Conservation (phyloP, 139 green algal species). For the Chlorella sp. region DNA sequence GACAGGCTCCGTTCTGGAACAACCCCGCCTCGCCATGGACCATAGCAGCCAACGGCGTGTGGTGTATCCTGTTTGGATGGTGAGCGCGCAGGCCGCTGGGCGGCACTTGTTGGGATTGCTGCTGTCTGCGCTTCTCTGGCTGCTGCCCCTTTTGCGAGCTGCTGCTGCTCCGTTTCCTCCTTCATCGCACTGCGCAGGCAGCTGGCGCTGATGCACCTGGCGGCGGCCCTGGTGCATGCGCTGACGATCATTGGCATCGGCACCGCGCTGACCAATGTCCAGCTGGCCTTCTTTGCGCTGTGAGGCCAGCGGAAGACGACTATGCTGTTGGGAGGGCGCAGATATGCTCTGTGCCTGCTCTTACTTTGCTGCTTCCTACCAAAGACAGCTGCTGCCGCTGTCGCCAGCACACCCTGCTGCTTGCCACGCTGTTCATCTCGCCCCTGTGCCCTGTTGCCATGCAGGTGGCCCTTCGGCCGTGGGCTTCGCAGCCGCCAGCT, state of each 20-base stretch:
- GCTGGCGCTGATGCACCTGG: constrained; percentile 32
- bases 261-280: constrained; percentile 18
- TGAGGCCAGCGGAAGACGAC: not conserved
- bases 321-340: too few species aligned
- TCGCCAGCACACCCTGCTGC: not conserved
- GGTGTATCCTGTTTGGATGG: constrained; percentile 29
- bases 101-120: not conserved
- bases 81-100: not conserved
- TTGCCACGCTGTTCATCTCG: not conserved
- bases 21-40: constrained; percentile 38
- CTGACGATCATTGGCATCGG: constrained; percentile 24
- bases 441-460: too few species aligned
- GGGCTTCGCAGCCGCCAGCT: not conserved
- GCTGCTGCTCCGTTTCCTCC: not conserved
- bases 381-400: not conserved
- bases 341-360: too few species aligned
- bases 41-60: constrained; percentile 34
- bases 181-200: not conserved
- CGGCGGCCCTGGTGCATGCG: constrained; percentile 18
- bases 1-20: not conserved
- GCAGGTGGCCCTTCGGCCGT: constrained; percentile 39
- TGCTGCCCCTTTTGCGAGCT: too few species aligned
- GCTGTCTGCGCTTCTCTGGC: not conserved
- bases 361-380: not conserved
- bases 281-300: constrained; percentile 34